Conservation (phyloP, 2,329 filamentous ascomycete genomes). For the Pyrenochaeta sp. region DNA sequence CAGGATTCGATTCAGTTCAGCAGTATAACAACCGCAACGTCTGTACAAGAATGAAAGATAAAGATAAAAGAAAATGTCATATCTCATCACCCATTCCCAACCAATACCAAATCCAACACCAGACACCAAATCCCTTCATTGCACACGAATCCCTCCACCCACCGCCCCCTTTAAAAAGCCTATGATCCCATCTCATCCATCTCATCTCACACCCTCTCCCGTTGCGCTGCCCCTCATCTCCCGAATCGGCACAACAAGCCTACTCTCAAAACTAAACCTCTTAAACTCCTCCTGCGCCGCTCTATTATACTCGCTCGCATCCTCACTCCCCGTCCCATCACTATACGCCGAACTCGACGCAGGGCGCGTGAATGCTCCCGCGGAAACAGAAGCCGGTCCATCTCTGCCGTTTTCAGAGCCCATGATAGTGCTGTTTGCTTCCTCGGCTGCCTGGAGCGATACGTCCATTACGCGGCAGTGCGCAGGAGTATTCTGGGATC, state of each 20-base stretch:
- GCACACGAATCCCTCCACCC: no score
- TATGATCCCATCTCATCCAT: not conserved
- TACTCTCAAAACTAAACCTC: slow-evolving; percentile 30
- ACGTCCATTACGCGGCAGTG: slow-evolving; percentile 19
- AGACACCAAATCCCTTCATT: no score
- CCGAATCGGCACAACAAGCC: not conserved
- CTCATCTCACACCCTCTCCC: not conserved
- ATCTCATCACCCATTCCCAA: no score
- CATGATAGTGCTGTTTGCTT: not conserved
- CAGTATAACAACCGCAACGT: no score
- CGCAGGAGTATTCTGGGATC: slow-evolving; percentile 5
- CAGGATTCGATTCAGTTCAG: no score
- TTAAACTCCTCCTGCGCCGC: slow-evolving; percentile 28
- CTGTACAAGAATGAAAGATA: no score
- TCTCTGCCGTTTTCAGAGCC: no score
- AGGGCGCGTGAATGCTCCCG: not conserved
- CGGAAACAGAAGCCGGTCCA: not conserved
- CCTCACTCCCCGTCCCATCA: slow-evolving; percentile 16
- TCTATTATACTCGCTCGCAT: slow-evolving; percentile 15
- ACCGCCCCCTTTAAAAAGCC: no score
- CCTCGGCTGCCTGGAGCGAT: slow-evolving; percentile 13
- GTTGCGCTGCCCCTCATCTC: not conserved
- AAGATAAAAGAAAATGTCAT: no score
- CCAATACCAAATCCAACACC: no score
- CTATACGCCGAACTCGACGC: not conserved